Conservation (phyloP, 164 flowering plant species). For the Tetracentron sinense region DNA sequence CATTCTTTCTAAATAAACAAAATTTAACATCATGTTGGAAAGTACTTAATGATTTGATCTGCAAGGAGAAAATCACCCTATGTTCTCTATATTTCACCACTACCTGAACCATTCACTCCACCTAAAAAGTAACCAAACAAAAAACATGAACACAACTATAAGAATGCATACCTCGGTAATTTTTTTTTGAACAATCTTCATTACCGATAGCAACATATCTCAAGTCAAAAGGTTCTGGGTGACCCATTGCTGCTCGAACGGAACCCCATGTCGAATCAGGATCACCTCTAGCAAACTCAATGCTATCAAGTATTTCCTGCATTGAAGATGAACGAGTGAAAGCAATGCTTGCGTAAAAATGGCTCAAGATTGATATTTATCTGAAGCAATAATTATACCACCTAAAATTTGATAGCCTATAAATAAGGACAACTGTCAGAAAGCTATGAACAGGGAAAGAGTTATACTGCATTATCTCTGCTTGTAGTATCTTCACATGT, state of each 20-base stretch:
- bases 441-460: background rate
- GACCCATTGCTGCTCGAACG: slow-evolving; percentile 91
- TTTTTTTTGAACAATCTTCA: slow-evolving; percentile 72
- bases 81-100: background rate
- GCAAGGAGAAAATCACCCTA: background rate
- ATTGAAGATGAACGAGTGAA: slow-evolving; percentile 15
- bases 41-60: background rate
- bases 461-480: background rate
- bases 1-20: background rate
- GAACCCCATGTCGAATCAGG: slow-evolving; percentile 79
- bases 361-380: background rate
- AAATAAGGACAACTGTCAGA: background rate
- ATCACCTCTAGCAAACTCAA: slow-evolving; percentile 88
- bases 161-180: slow-evolving; percentile 56
- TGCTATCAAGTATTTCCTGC: slow-evolving; percentile 83
- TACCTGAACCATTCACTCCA: background rate
- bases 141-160: background rate
- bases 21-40: background rate
- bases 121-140: background rate
- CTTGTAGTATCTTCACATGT: background rate
- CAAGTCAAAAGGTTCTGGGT: slow-evolving; percentile 82
- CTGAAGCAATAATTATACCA: background rate
- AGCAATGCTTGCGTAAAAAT: background rate
- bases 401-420: background rate
- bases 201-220: slow-evolving; percentile 85